These are phyloP conservation scores for Eimeria praecox DNA, from an alignment of 169 alveolate species.

Conservation along the genomic window DNA sequence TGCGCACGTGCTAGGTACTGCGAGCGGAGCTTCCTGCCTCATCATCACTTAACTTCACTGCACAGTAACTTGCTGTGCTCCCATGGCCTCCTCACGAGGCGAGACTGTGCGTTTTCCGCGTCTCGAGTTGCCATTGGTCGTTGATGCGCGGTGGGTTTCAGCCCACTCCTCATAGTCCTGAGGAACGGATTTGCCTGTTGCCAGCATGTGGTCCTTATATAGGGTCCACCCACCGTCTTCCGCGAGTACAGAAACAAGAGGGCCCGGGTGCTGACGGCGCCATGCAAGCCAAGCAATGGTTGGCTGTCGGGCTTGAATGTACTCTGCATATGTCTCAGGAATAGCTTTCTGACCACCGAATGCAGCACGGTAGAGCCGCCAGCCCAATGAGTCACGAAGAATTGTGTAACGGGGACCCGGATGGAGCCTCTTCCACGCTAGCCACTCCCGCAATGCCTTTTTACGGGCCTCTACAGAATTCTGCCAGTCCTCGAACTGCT, in stretches of 20 bases:
- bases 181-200: constrained; percentile 73
- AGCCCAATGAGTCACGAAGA: constrained; percentile 66
- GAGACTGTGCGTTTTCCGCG: constrained; percentile 69
- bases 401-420: constrained; percentile 55
- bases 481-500: constrained; percentile 61
- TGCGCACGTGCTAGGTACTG: constrained; percentile 7
- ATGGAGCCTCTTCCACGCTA: constrained; percentile 67
- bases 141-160: constrained; percentile 33
- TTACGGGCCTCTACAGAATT: constrained; percentile 60
- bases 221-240: constrained; percentile 67
- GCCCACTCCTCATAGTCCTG: constrained; percentile 65
- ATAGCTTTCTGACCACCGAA: constrained; percentile 59
- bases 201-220: constrained; percentile 68
- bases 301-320: constrained; percentile 63
- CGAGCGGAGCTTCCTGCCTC: constrained; percentile 15
- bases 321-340: constrained; percentile 64
- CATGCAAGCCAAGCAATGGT: constrained; percentile 75
- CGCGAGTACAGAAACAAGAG: constrained; percentile 47
- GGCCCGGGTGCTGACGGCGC: constrained; percentile 79
- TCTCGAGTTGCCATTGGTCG: constrained; percentile 53
- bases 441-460: constrained; percentile 69
- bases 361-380: constrained; percentile 74
- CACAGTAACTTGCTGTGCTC: constrained; percentile 62
- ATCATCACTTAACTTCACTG: constrained; percentile 15
- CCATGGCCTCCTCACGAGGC: constrained; percentile 26